Evolutionary conservation across 176 grass and related monocot species (phyloP).

Genomic region (Metroxylon sagu): DNA sequence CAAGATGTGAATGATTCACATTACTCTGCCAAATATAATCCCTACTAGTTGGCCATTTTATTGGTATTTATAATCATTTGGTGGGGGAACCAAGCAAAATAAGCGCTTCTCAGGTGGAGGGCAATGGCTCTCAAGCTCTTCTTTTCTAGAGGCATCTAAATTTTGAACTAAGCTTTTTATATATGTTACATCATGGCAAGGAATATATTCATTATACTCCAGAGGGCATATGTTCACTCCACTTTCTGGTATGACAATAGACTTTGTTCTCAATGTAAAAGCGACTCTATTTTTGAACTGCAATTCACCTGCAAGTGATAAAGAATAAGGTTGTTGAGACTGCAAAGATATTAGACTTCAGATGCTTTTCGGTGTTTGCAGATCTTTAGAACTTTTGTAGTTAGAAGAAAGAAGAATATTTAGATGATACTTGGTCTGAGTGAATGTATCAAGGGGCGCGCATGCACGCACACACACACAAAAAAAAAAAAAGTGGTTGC

Average conservation of each 20-base stretch:
- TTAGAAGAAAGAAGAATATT: too few species aligned
- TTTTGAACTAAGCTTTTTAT: slow-evolving; percentile 20
- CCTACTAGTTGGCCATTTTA: slow-evolving; percentile 77
- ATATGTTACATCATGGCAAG: slow-evolving; percentile 62
- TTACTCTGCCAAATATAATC: slow-evolving; percentile 90
- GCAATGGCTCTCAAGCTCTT: slow-evolving; percentile 76
- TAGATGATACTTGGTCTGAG: too few species aligned
- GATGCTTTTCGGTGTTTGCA: too few species aligned
- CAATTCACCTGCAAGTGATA: slow-evolving; percentile 31
- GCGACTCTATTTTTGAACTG: slow-evolving; percentile 58
- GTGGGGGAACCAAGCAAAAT: slow-evolving; percentile 83
- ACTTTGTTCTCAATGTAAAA: slow-evolving; percentile 28
- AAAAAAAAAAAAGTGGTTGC: too few species aligned
- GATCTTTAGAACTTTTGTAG: too few species aligned
- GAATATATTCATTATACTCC: slow-evolving; percentile 75
- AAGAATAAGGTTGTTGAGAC: slow-evolving; percentile 1
- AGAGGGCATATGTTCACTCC: slow-evolving; percentile 67
- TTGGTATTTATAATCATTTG: slow-evolving; percentile 80
- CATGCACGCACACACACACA: too few species aligned
- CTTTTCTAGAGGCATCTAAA: slow-evolving; percentile 56
- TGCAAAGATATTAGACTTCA: too few species aligned
- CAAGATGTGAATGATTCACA: slow-evolving; percentile 87
- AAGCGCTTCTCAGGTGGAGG: slow-evolving; percentile 40
- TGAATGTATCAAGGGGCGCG: too few species aligned
- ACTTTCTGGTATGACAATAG: slow-evolving; percentile 38